A percentile compares a stretch with the other conserved stretches of the same genome.
Conservation (phyloP, 768 basidiomycete genomes). For the Podaxis sp. region DNA sequence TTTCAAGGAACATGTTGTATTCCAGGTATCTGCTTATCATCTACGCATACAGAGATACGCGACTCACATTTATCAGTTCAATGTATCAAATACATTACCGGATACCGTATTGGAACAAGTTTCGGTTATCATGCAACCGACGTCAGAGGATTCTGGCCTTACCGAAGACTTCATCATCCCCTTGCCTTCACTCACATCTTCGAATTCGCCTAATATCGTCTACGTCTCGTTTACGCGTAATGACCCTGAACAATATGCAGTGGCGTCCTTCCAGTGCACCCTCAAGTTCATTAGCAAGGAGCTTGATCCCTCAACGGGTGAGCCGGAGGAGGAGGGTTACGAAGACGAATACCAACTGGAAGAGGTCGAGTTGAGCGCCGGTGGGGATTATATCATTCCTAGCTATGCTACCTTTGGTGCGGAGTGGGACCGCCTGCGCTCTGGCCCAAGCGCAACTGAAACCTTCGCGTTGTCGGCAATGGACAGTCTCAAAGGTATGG, state of each 20-base stretch:
- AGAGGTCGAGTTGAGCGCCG: conserved; percentile 91
- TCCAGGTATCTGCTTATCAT: conserved; percentile 64
- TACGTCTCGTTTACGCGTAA: conserved; percentile 95
- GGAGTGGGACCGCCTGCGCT: conserved; percentile 92
- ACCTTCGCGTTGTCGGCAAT: conserved; percentile 91
- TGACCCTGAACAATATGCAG: conserved; percentile 70
- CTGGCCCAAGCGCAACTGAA: conserved; percentile 79
- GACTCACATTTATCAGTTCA: conserved; percentile 62
- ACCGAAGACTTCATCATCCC: conserved; percentile 96
- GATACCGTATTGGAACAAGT: conserved; percentile 95
- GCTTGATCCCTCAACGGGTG: conserved; percentile 91
- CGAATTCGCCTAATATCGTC: conserved; percentile 78
- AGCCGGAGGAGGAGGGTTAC: conserved; percentile 98
- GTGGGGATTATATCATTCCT: conserved; percentile 94
- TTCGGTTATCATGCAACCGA: conserved; percentile 88
- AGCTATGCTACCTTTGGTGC: conserved; percentile 88
- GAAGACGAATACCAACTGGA: conserved; percentile 98
- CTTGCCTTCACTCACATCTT: conserved; percentile 62
- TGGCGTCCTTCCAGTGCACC: conserved; percentile 85
- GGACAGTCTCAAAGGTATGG: conserved; percentile 90
- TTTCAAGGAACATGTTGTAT: conserved; percentile 93
- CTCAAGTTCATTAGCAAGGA: conserved; percentile 98
- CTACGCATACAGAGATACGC: background rate
- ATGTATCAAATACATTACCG: conserved; percentile 94
- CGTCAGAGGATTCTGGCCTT: conserved; percentile 68